Evolutionary conservation across 352 stramenopile genomes (phyloP).

Genomic region (Pythium chondricola): DNA sequence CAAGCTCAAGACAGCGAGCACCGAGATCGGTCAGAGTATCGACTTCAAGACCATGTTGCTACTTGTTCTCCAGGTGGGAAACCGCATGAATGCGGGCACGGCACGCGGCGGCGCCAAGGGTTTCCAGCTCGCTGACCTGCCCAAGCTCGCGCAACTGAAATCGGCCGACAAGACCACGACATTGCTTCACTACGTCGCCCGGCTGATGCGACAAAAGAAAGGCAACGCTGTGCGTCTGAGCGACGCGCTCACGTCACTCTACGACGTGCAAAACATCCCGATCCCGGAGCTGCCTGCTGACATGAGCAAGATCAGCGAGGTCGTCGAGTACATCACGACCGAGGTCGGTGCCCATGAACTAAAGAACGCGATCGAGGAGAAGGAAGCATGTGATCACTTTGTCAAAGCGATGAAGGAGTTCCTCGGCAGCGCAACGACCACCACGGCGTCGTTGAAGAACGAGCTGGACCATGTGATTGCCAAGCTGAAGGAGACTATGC

Average conservation of each 20-base stretch:
- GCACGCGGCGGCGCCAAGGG: conserved; percentile 60
- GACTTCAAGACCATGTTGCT: conserved; percentile 69
- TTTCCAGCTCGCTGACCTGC: conserved; percentile 57
- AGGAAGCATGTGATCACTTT: conserved; percentile 54
- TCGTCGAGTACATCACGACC: conserved; percentile 51
- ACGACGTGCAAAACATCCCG: conserved; percentile 71
- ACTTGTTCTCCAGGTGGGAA: conserved; percentile 73
- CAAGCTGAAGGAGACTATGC: conserved; percentile 52
- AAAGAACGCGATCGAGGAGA: conserved; percentile 72
- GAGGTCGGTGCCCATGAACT: conserved; percentile 61
- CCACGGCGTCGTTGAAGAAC: conserved; percentile 28
- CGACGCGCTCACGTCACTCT: conserved; percentile 57
- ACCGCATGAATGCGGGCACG: conserved; percentile 84
- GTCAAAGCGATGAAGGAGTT: conserved; percentile 65
- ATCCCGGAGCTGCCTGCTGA: conserved; percentile 69
- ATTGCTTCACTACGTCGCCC: conserved; percentile 66
- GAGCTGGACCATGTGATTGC: conserved; percentile 44
- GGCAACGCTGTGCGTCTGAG: conserved; percentile 51
- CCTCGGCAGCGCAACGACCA: conserved; percentile 30
- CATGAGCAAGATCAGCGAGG: conserved; percentile 56
- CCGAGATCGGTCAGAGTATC: conserved; percentile 47
- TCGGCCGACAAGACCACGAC: conserved; percentile 54
- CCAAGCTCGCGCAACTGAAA: conserved; percentile 67
- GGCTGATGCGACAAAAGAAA: conserved; percentile 65
- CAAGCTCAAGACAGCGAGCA: conserved; percentile 50